phyloP scores from a whole-genome alignment of 192 early-diverging fungal species.

The Coemansia sp. region DNA sequence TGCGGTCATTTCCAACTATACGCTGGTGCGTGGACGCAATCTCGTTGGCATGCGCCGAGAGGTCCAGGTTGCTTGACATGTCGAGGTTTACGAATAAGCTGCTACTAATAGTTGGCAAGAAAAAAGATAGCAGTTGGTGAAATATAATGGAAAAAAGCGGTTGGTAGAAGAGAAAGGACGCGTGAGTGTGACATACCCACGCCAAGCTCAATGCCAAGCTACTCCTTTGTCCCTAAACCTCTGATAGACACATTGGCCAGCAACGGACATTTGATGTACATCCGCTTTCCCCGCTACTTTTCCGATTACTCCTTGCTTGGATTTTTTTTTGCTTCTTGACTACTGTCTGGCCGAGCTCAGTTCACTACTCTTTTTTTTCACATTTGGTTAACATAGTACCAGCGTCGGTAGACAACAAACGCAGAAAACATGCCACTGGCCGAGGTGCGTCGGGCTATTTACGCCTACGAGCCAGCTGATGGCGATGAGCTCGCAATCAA shows the following conservation, averaged over 20 bases:
- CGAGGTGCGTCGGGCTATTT: conserved; percentile 76
- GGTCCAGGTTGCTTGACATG: conserved; percentile 65
- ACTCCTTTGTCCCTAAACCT: background rate
- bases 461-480: conserved; percentile 83
- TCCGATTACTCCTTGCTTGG: background rate
- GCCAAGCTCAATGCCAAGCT: conserved; percentile 2
- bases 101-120: background rate
- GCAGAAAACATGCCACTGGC: conserved; percentile 38
- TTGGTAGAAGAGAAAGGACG: background rate
- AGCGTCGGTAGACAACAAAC: background rate
- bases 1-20: conserved; percentile 58
- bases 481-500: conserved; percentile 82
- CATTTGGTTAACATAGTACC: background rate
- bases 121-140: background rate
- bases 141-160: background rate
- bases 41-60: conserved; percentile 64
- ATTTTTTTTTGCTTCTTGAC: background rate
- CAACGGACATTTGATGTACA: background rate
- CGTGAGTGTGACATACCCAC: background rate
- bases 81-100: background rate
- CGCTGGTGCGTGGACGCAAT: conserved; percentile 66
- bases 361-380: background rate
- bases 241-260: background rate
- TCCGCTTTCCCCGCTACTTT: background rate
- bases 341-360: background rate